Percentiles rank a stretch among this genome's conserved stretches.
Evolutionary conservation across 1,284 basidiomycete species (phyloP).

Genomic region (Leccinum proliferum): DNA sequence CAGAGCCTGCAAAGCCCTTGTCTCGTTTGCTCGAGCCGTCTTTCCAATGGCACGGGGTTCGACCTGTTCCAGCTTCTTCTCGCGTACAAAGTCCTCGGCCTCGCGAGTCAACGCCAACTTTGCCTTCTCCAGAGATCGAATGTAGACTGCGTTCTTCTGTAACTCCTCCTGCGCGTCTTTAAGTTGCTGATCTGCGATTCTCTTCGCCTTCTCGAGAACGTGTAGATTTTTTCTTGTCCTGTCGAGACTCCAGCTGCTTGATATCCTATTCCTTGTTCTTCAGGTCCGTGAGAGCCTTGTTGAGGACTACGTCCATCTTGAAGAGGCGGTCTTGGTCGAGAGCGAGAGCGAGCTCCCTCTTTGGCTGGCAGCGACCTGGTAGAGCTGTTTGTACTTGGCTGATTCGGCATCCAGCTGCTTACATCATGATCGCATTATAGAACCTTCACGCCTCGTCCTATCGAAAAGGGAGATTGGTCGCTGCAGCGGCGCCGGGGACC

Average conservation of each 20-base stretch:
- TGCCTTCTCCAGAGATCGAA: constrained; percentile 80
- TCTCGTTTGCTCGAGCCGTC: constrained; percentile 52
- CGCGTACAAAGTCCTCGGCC: constrained; percentile 78
- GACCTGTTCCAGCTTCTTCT: constrained; percentile 70
- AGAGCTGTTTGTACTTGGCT: no score
- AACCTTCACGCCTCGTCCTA: no score
- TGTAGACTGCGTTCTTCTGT: constrained; percentile 68
- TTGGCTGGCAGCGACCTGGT: no score
- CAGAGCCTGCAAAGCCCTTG: constrained; percentile 51
- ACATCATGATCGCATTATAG: no score
- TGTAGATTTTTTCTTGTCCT: constrained; percentile 95
- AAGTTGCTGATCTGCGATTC: constrained; percentile 91
- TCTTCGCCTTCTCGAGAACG: constrained; percentile 95
- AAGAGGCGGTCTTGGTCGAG: constrained; percentile 65
- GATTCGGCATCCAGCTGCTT: no score
- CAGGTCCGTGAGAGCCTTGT: constrained; percentile 73
- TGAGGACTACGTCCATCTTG: constrained; percentile 78
- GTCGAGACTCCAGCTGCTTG: constrained; percentile 71
- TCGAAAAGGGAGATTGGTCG: no score
- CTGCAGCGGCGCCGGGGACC: no score
- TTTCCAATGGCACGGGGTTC: constrained; percentile 67
- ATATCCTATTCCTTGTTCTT: constrained; percentile 84
- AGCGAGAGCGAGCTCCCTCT: constrained; percentile 14
- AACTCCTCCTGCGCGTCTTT: constrained; percentile 76
- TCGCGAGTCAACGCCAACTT: constrained; percentile 76